phyloP scores from a whole-genome alignment of 129 eudicot species.

The Erigeron canadensis region DNA sequence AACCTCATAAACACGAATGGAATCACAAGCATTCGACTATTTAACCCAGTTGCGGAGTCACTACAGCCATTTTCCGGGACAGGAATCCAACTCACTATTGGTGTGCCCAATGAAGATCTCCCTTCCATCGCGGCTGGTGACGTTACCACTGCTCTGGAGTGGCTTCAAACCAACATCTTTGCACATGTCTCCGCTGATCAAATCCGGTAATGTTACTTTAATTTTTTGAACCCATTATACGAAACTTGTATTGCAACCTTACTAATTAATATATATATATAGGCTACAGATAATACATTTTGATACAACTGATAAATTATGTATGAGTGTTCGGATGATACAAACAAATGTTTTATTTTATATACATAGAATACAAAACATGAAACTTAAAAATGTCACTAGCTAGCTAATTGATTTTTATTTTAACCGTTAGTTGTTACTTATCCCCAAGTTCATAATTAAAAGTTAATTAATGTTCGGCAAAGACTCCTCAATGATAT shows the following conservation, averaged over 20 bases:
- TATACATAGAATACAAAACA: too few relatives aligned
- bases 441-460: too few relatives aligned
- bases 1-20: slow-evolving; percentile 55
- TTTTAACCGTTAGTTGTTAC: too few relatives aligned
- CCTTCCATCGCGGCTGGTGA: slow-evolving; percentile 50
- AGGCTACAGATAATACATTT: too few relatives aligned
- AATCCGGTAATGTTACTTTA: slow-evolving; percentile 24
- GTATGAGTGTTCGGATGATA: too few relatives aligned
- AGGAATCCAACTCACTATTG: slow-evolving; percentile 62
- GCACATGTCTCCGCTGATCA: slow-evolving; percentile 42
- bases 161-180: slow-evolving; percentile 66
- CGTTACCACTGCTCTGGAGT: slow-evolving; percentile 33
- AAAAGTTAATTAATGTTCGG: too few relatives aligned
- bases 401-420: too few relatives aligned
- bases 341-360: too few relatives aligned
- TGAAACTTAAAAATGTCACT: too few relatives aligned
- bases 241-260: background rate
- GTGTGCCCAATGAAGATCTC: slow-evolving; percentile 67
- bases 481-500: too few relatives aligned
- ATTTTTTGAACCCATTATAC: background rate
- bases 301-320: too few relatives aligned
- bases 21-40: slow-evolving; percentile 54
- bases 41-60: slow-evolving; percentile 55
- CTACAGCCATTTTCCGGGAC: slow-evolving; percentile 54
- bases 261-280: background rate